phyloP scores from a whole-genome alignment of 2,329 filamentous ascomycete species.

The Fusarium praegraminearum region DNA sequence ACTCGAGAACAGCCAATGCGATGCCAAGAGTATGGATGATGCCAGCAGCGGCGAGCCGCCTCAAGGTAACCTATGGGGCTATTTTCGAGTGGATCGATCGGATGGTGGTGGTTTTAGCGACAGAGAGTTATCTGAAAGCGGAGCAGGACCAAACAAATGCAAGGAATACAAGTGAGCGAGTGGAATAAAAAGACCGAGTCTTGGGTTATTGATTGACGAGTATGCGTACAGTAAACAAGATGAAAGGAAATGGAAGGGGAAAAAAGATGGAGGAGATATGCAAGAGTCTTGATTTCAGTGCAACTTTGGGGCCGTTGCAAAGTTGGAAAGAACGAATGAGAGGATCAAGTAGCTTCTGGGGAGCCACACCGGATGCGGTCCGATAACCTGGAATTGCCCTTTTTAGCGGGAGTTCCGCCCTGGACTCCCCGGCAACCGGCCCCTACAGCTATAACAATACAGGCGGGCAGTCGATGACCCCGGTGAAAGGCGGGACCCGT shows the following conservation, averaged over 20 bases:
- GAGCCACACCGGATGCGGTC: constrained; percentile 45
- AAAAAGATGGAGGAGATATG: constrained; percentile 28
- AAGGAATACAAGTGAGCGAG: constrained; percentile 37
- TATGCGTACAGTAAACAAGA: constrained; percentile 15
- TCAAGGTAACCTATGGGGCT: constrained; percentile 18
- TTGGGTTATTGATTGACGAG: constrained; percentile 25
- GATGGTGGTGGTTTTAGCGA: constrained; percentile 21
- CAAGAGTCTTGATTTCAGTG: constrained; percentile 3
- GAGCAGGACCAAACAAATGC: constrained; percentile 22
- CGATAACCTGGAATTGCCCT: constrained; percentile 38
- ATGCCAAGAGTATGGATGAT: constrained; percentile 34
- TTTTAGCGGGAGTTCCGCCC: constrained; percentile 42
- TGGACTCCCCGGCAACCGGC: constrained; percentile 38
- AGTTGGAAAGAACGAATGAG: constrained; percentile 40
- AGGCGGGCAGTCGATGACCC: background rate
- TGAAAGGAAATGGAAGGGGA: constrained; percentile 12
- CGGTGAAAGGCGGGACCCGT: constrained; percentile 29
- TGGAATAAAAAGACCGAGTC: constrained; percentile 28
- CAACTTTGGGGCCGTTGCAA: constrained; percentile 19
- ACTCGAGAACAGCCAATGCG: constrained; percentile 23
- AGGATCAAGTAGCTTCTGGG: constrained; percentile 6
- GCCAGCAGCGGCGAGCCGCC: constrained; percentile 43
- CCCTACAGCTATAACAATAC: background rate
- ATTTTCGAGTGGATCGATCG: constrained; percentile 13
- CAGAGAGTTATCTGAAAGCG: constrained; percentile 20